phyloP scores from a whole-genome alignment of 148 eudicot species.

The Cornus florida region DNA sequence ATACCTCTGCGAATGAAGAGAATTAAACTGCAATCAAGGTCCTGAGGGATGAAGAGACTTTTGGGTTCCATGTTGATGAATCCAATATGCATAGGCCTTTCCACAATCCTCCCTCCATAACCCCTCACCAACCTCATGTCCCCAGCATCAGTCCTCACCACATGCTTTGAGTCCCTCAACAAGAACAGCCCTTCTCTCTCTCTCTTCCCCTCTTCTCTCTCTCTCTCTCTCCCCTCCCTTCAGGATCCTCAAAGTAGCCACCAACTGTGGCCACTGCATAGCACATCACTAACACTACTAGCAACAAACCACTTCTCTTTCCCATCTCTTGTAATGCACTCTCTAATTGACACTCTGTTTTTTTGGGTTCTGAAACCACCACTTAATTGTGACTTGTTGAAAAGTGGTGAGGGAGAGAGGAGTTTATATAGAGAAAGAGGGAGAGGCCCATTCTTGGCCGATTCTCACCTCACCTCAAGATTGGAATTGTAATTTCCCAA shows the following conservation, averaged over 20 bases:
- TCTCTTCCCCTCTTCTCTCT: conserved; percentile 9
- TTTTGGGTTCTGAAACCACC: neutral
- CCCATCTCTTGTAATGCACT: conserved; percentile 9
- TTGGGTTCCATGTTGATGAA: conserved; percentile 87
- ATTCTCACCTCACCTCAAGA: too few relatives aligned
- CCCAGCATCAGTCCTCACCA: conserved; percentile 73
- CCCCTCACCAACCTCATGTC: conserved; percentile 65
- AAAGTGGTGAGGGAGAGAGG: neutral
- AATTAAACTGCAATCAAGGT: conserved; percentile 58
- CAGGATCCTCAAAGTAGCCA: conserved; percentile 5
- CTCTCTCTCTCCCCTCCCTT: conserved; percentile 17
- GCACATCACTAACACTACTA: conserved; percentile 26
- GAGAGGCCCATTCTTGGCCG: neutral
- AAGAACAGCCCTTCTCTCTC: conserved; percentile 39
- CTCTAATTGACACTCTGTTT: neutral
- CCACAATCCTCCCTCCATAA: conserved; percentile 25
- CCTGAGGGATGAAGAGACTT: conserved; percentile 71
- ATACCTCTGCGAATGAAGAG: conserved; percentile 68
- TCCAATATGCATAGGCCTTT: conserved; percentile 62
- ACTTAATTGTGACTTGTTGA: neutral
- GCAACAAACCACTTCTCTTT: conserved; percentile 23
- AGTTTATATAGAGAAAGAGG: conserved; percentile 14
- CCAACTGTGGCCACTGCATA: conserved; percentile 26
- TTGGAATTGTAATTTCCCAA: too few relatives aligned
- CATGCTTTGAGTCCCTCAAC: conserved; percentile 46